Percentiles rank a stretch among this genome's conserved stretches.
These are phyloP conservation scores for Salix caprea DNA, from an alignment of 345 rosid species.

Conservation along the genomic window DNA sequence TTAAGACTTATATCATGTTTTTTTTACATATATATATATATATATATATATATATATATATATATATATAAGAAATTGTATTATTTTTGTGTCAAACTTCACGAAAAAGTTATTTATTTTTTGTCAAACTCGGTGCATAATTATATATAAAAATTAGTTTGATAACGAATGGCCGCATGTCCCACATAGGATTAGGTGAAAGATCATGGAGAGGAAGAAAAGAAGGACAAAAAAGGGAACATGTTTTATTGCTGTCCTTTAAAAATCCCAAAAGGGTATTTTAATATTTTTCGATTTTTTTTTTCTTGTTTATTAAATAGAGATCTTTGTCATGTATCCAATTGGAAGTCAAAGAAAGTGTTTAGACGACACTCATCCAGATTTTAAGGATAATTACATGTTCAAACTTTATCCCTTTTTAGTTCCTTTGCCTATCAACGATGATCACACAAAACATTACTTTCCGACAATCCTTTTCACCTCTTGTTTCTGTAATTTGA, in stretches of 20 bases:
- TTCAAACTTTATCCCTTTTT: constrained; percentile 15
- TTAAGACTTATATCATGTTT: background rate
- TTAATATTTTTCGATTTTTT: background rate
- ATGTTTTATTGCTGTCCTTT: constrained; percentile 10
- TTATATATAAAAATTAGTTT: too few species aligned
- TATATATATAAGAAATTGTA: too few species aligned
- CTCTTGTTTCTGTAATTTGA: constrained; percentile 10
- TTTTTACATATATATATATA: too few species aligned
- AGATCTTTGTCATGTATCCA: constrained; percentile 15
- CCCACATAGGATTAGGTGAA: constrained; percentile 25
- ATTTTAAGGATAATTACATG: constrained; percentile 23
- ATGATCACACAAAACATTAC: background rate
- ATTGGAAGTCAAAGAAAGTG: constrained; percentile 35
- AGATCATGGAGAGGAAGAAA: constrained; percentile 1
- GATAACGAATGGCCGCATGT: background rate
- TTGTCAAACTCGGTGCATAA: too few species aligned
- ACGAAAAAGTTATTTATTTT: background rate
- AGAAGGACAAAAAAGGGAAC: constrained; percentile 3
- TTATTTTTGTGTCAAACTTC: background rate
- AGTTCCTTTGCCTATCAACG: background rate
- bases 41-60: too few species aligned
- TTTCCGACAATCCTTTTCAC: constrained; percentile 21
- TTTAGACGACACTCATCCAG: constrained; percentile 5
- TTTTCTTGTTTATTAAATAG: background rate
- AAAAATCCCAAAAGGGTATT: background rate